Base-by-base conservation (phyloP, 139 green algal species). In the Monoraphidium neglectum region DNA sequence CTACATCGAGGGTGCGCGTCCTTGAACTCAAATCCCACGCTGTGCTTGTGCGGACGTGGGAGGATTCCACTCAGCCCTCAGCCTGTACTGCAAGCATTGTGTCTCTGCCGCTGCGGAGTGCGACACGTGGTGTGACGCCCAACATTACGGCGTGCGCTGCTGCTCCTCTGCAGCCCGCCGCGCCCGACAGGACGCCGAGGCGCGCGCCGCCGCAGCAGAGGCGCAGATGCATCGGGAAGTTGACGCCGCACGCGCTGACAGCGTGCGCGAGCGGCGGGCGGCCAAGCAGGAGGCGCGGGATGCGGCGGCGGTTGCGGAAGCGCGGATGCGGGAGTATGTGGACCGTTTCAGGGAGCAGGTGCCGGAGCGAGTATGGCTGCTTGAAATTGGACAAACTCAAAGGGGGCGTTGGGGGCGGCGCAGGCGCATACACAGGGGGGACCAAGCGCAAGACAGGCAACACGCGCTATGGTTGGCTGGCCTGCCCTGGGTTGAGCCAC, bases 1-100 rank as follows among this genome's bases (percentile, higher is more conserved):
- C 75, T 94, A 89, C 81, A 94, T 97, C 57, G 35, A 94, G 5
- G 84, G 88, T 88, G 63, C 8, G 53, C 47, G 68, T 5, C n/a
- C n/a, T n/a, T n/a, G n/a, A n/a, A n/a, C n/a, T n/a, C n/a, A n/a
- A n/a, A n/a, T n/a, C n/a, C n/a, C n/a, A n/a, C n/a, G n/a, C n/a
- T n/a, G n/a, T n/a, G n/a, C n/a, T n/a, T n/a, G n/a, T n/a, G n/a
- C n/a, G n/a, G n/a, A n/a, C n/a, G n/a, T n/a, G n/a, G n/a, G n/a
- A n/a, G n/a, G n/a, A n/a, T n/a, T n/a, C n/a, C n/a, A n/a, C n/a
- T n/a, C n/a, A n/a, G n/a, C n/a, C n/a, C n/a, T n/a, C n/a, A n/a
- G n/a, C n/a, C n/a, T n/a, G n/a, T n/a, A n/a, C n/a, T n/a, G n/a
- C n/a, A n/a, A n/a, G 26, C 5, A 4, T 63, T 63, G 5, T 63